phyloP scores from a whole-genome alignment of 192 early-diverging fungal species.

The Neocallimastix lanati region DNA sequence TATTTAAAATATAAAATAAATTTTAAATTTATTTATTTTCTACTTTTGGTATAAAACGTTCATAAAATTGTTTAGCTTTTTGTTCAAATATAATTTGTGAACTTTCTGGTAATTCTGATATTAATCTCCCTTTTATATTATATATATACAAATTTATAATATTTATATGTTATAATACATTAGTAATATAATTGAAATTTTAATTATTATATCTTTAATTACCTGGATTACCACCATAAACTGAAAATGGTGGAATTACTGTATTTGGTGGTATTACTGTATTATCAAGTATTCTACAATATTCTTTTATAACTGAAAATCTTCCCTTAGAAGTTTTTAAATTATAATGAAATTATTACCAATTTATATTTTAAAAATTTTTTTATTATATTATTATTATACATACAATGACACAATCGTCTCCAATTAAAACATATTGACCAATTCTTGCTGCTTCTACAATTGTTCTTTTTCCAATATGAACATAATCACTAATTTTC shows the following conservation, averaged over 20 bases:
- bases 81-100: not conserved
- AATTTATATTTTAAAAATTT: too few species aligned
- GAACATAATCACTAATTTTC: conserved; percentile 87
- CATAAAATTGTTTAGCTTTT: not conserved
- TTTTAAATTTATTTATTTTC: too few species aligned
- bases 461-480: conserved; percentile 68
- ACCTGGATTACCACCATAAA: conserved; percentile 71
- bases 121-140: not conserved
- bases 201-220: too few species aligned
- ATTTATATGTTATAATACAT: too few species aligned
- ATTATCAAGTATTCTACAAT: conserved; percentile 70
- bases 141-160: too few species aligned
- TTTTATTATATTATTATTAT: not conserved
- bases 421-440: conserved; percentile 72
- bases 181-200: too few species aligned
- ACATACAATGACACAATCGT: conserved; percentile 83
- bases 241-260: conserved; percentile 77
- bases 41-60: not conserved
- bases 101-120: not conserved
- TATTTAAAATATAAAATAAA: too few species aligned
- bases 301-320: conserved; percentile 93
- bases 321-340: too few species aligned
- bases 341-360: too few species aligned
- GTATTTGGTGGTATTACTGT: conserved; percentile 80
- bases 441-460: conserved; percentile 87